Conservation (phyloP, 305 asterid species). For the Fraxinus sp. region DNA sequence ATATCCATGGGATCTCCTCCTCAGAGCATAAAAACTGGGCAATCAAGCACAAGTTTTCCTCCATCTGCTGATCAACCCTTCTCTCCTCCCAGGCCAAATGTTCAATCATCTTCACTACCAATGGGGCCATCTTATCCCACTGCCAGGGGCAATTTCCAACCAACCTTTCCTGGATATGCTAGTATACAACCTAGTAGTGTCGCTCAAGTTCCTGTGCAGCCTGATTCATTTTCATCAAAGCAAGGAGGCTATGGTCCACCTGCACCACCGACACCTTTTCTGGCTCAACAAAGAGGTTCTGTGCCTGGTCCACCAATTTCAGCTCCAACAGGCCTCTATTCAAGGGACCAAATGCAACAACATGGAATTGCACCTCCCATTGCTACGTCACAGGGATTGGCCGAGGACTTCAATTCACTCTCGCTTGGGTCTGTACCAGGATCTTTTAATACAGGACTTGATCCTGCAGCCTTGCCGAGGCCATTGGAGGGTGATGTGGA, state of each 20-base stretch:
- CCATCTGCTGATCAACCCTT: conserved; percentile 44
- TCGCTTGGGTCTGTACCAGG: conserved; percentile 94
- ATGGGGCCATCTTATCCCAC: conserved; percentile 48
- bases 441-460: conserved; percentile 79
- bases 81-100: conserved; percentile 46
- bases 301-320: conserved; percentile 55
- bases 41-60: conserved; percentile 40
- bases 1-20: conserved; percentile 67
- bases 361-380: conserved; percentile 65
- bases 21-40: conserved; percentile 50
- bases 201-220: conserved; percentile 53
- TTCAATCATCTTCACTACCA: conserved; percentile 65
- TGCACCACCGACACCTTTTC: conserved; percentile 47
- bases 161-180: conserved; percentile 64
- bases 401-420: conserved; percentile 88
- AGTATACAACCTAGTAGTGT: conserved; percentile 47
- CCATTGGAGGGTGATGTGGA: conserved; percentile 88
- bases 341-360: conserved; percentile 54
- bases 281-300: conserved; percentile 67
- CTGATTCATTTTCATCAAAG: conserved; percentile 48
- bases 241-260: conserved; percentile 65
- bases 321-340: conserved; percentile 43
- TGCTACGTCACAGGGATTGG: conserved; percentile 58
- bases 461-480: conserved; percentile 75
- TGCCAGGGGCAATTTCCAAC: conserved; percentile 51